Evolutionary conservation across 2,329 filamentous ascomycete genomes (phyloP), one percentile per base, ranked within the genome.

Genomic region (Fusarium pseudocircinatum): DNA sequence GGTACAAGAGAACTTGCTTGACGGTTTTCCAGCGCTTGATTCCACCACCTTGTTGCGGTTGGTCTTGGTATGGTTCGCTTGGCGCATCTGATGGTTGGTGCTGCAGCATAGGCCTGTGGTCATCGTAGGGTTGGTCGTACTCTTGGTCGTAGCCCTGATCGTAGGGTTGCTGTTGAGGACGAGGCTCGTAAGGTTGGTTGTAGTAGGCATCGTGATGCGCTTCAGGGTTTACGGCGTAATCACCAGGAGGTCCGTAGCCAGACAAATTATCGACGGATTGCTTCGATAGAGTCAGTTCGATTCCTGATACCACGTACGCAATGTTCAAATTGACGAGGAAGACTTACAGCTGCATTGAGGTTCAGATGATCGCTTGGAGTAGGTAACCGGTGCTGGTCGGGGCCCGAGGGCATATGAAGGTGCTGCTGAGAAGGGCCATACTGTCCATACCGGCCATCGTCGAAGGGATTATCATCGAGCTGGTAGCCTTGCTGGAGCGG

Each of bases 21-120:
- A 99, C 96, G 0, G 96, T 99, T 87, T 98, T 99, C 94, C 94
- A 98, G 81, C 96, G 89, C 82, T 94, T 92, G 75, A 98, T 91
- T 22, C 79, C 81, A 26, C 73, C 74, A 2, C 85, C 88, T 63
- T 72, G 80, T 69, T 78, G 82, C 30, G 80, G 82, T 24, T 85
- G 82, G 61, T 88, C 87, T 53, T 81, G 79, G 75, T 86, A 89
- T 3, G 82, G 80, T 42, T 87, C 84, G 64, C 80, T 83, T 68
- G 75, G 74, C 14, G 60, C 77, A 39, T 86, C 84, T 16, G 85
- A 84, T 40, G 89, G 87, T 52, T 90, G 90, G 56, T 90, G 87
- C 30, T 89, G 84, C 39, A 98, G 85, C 84, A 98, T 97, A 3
- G 95, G 95, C 58, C 90, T 87, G 54, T 88, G 85, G 76, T 95